Evolutionary conservation across 768 basidiomycete genomes (phyloP), one percentile per base, ranked within the genome.

Genomic region (Kwoniella bestiolae): DNA sequence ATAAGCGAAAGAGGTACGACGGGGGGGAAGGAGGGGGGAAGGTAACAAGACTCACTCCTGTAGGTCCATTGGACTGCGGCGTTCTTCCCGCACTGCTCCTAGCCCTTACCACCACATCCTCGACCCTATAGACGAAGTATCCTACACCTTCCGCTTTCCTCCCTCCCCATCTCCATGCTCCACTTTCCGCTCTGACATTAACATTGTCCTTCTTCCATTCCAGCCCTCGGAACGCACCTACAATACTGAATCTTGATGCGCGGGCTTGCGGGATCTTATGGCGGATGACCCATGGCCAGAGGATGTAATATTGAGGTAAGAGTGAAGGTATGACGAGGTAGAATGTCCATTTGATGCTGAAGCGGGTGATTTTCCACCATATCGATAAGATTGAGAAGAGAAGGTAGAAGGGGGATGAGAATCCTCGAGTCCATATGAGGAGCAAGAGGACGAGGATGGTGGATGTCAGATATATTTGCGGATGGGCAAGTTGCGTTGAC

Each of bases 151-250:
- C 67, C 23, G 46, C 68, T 25, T 71, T 66, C 51, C 56, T 35
- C 3, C 75, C 68, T 1, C 74, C 72, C 70, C 69, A 72, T 5
- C 53, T 53, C 70, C 68, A 74, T 25, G 63, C 63, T 6, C 63
- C 60, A 23, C 69, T 52, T 52, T 77, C 75, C 7, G 76, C 47
- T 56, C 66, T 49, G n/a, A 77, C 28, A 4, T 12, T 26, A n/a
- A 66, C 14, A 4, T 53, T 11, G 23, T 44, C 45, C 2, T 49
- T 32, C 7, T 69, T 45, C 75, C 77, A 79, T 71, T 80, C 79
- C 21, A 80, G 31, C 0, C 71, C 77, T 18, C 69, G 46, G 8
- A 70, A 67, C 6, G 25, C 57, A 50, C 25, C 56, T 51, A 28
- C 60, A 44, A 56, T 21, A 29, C 62, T 55, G 41, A 63, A 38